Base-by-base conservation (phyloP, 2,329 filamentous ascomycete species). In the Cytospora piceicola region DNA sequence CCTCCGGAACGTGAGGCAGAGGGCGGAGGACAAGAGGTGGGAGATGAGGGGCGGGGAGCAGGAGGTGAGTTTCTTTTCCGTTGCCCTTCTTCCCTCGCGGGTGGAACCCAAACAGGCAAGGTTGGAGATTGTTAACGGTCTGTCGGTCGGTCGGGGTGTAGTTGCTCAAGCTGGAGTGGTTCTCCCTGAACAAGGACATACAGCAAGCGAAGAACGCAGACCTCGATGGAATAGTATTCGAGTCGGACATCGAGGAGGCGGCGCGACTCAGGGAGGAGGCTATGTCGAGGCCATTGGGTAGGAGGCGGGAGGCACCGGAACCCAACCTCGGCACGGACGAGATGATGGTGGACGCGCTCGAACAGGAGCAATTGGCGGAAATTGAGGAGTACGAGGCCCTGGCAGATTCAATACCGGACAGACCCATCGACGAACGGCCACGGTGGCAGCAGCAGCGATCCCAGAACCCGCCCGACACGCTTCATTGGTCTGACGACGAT, bases 1-100 rank as follows among this genome's bases (percentile, higher is more conserved):
- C 71, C 78, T 94, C 66, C 86, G 88, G 73, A 90, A 83, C 60
- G 87, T 90, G 22, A 81, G 86, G 66, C 83, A 87, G 71, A 82
- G 85, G 51, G 79, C 82, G 3, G 86, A 90, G 52, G 85, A 90
- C 32, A 83, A 79, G 71, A 78, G 79, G 27, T 90, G 87, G 82
- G 81, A 85, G 71, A 79, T 83, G 60, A 79, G 88, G 69, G 87
- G 88, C 30, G 86, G 88, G 3, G 88, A 90, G 71, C 86, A 89
- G 70, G 84, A 86, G 75, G 81, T 83, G 71, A 29, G 75, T 64
- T 54, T 4, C 15, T 7, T 52, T 27, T 32, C 20, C 20, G 27
- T 15, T 7, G 12, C 9, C 24, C n/a, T 46, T 11, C 32, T n/a
- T 8, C 6, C 36, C n/a, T 8, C 1, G 77, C 76, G 78, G 58